Evolutionary conservation across 805 yeast species (phyloP), one percentile per base, ranked within the genome.

Genomic region (Wickerhamomyces kurtzmanii): DNA sequence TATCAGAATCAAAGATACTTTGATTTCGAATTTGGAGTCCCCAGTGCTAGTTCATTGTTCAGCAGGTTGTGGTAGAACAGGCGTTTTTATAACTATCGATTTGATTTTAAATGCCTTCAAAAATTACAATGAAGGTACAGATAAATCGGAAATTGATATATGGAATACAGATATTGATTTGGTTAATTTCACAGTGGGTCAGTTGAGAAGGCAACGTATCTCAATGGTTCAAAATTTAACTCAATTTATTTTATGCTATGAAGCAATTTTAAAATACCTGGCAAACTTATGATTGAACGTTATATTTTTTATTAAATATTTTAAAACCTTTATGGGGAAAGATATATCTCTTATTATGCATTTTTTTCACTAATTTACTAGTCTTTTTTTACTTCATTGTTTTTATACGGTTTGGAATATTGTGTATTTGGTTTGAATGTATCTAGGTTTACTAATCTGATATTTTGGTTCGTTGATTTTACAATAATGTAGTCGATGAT

Each of bases 11-110:
- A 59, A 59, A 29, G 49, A 54, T 30, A 23, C 33, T 18, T 36
- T 53, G n/a, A 18, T 33, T 3, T 26, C 12, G 1, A 32, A 35
- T 20, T 17, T 17, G 6, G 43, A 50, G 2, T 34, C 57, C 1
- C 89, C 91, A 13, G 62, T 76, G 2, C 57, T 86, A 24, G 82
- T 81, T 13, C 98, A 91, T 49, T 91, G 98, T 45, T 85, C 96
- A 5, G 98, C 98, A 0, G 98, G 98, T 1, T 89, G 94, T 34
- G 98, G 98, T 3, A 61, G 98, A 37, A 84, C 97, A 0, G 98
- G 98, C 3, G 85, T 95, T 1, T 82, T 77, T 45, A 71, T 84
- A 33, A 73, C 87, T 3, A 55, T 75, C 20, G 86, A 79, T 44
- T 53, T 45, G 10, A 34, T 47, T 14, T 11, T 45, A 12, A 32